A percentile compares a stretch with the other conserved stretches of the same genome.
phyloP scores from a whole-genome alignment of 2,329 filamentous ascomycete species.

The Nemania bipapillata region DNA sequence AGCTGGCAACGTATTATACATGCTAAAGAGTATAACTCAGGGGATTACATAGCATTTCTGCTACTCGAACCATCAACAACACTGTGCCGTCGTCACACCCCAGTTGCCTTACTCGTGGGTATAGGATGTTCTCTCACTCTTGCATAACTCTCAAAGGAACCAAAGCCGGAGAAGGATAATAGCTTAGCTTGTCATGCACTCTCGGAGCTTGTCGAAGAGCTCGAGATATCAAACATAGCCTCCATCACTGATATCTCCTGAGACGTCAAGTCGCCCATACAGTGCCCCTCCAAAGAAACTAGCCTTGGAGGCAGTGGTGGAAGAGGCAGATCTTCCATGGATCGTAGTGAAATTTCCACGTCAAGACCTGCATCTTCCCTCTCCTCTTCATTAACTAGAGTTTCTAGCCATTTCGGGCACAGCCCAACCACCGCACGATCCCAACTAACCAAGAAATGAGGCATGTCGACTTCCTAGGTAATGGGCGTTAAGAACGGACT shows the following conservation, averaged over 20 bases:
- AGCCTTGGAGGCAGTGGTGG: constrained; percentile 22
- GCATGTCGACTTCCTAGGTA: constrained; percentile 57
- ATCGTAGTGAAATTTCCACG: constrained; percentile 23
- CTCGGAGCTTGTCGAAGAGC: not conserved
- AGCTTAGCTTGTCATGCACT: not conserved
- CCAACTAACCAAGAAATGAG: constrained; percentile 42
- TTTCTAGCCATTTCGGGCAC: constrained; percentile 32
- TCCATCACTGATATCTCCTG: constrained; percentile 32
- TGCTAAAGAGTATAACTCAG: not conserved
- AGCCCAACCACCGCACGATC: constrained; percentile 31
- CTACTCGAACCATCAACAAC: not conserved
- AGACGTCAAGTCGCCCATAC: constrained; percentile 17
- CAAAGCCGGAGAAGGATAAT: not conserved
- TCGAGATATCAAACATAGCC: constrained; percentile 6
- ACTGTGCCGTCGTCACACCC: not conserved
- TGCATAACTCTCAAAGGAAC: not conserved
- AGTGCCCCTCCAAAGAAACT: constrained; percentile 19
- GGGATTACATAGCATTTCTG: not conserved
- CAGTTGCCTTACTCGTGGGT: not conserved
- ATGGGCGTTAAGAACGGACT: constrained; percentile 84
- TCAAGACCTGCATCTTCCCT: constrained; percentile 21
- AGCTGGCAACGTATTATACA: not conserved
- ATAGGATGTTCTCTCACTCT: not conserved
- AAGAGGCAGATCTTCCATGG: constrained; percentile 29
- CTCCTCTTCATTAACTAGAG: constrained; percentile 32